Evolutionary conservation across 2,329 filamentous ascomycete species (phyloP).

Genomic region (Trichophyton simii): DNA sequence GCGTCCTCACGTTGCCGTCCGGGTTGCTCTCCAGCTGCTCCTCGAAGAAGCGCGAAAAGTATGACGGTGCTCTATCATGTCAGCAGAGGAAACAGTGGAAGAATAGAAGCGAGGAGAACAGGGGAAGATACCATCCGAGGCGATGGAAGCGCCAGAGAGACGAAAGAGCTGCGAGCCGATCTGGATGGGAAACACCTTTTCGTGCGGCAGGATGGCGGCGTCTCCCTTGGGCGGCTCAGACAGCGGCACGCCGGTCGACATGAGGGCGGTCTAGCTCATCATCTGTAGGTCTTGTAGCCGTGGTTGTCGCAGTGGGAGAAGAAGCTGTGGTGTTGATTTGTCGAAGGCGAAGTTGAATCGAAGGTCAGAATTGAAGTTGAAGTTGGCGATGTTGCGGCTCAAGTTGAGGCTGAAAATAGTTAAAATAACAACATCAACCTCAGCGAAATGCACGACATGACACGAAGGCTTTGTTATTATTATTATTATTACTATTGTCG

Average conservation of each 20-base stretch:
- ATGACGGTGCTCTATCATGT: conserved; percentile 68
- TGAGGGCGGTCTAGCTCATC: not conserved
- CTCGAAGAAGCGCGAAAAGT: conserved; percentile 88
- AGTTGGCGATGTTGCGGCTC: no score
- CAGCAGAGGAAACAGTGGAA: conserved; percentile 23
- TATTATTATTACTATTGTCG: no score
- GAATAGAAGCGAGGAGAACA: not conserved
- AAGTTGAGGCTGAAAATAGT: no score
- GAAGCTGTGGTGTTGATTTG: not conserved
- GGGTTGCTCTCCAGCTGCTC: conserved; percentile 60
- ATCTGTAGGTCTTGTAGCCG: not conserved
- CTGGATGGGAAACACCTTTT: conserved; percentile 58
- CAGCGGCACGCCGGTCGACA: not conserved
- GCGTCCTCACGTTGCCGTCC: conserved; percentile 54
- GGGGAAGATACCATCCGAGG: conserved; percentile 51
- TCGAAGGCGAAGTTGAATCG: no score
- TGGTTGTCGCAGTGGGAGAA: not conserved
- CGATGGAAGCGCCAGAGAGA: conserved; percentile 56
- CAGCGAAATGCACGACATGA: no score
- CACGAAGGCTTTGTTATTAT: no score
- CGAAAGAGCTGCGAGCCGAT: conserved; percentile 57
- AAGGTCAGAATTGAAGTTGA: no score
- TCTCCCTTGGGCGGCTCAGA: conserved; percentile 5
- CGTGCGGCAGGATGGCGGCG: conserved; percentile 34
- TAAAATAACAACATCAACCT: no score